These are phyloP conservation scores for Heterobasidion irregulare DNA, from an alignment of 1,284 basidiomycete species.

Conservation along the genomic window DNA sequence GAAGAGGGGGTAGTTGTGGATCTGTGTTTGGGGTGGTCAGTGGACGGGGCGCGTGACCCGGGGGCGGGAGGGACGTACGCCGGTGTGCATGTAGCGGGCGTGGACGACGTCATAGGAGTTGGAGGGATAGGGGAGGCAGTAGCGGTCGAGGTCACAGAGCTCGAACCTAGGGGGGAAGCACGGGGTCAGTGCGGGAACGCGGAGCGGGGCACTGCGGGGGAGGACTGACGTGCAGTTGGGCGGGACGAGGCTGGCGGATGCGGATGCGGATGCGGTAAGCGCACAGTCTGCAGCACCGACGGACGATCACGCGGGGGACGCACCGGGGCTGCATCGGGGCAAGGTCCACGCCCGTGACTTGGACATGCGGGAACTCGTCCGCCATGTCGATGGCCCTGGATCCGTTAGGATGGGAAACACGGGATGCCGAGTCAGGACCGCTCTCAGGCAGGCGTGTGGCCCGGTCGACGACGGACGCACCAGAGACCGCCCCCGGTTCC, in stretches of 20 bases:
- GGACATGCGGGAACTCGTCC: conserved; percentile 56
- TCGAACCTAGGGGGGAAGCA: conserved; percentile 42
- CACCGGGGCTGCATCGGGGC: conserved; percentile 64
- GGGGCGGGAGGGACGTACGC: conserved; percentile 35
- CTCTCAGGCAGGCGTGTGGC: not conserved
- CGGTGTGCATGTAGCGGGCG: conserved; percentile 55
- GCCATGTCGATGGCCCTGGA: conserved; percentile 58
- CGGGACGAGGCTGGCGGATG: conserved; percentile 55
- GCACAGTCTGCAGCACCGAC: not conserved
- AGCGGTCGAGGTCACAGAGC: conserved; percentile 52
- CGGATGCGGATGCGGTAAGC: not conserved
- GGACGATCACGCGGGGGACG: conserved; percentile 9
- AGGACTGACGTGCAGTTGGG: conserved; percentile 53
- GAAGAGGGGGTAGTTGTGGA: conserved; percentile 50
- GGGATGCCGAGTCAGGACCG: not conserved
- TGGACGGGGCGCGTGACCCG: conserved; percentile 14
- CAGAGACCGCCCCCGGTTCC: conserved; percentile 59
- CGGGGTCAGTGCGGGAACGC: not conserved
- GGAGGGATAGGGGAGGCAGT: conserved; percentile 51
- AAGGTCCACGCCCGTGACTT: conserved; percentile 61
- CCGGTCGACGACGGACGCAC: conserved; percentile 23
- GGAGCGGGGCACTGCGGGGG: not conserved
- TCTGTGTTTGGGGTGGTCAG: conserved; percentile 28
- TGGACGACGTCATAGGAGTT: conserved; percentile 59
- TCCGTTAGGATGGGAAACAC: not conserved